These are phyloP conservation scores for Sclerotinia spermophila DNA, from an alignment of 2,329 filamentous ascomycete genomes.

Conservation along the genomic window DNA sequence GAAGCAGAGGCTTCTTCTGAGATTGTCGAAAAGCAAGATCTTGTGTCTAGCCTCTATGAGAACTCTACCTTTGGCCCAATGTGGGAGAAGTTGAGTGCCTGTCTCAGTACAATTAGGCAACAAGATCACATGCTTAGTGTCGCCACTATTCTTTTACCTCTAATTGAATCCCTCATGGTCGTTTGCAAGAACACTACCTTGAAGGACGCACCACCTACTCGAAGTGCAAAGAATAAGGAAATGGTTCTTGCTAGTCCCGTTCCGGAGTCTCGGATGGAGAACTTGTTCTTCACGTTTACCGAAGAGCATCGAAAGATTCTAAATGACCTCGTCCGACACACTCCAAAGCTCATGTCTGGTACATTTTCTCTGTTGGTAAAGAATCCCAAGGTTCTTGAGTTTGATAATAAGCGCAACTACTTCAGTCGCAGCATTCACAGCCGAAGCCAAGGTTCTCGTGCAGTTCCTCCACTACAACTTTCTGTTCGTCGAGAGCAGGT, in stretches of 20 bases:
- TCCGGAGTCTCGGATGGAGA: slow-evolving; percentile 79
- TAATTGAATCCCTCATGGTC: slow-evolving; percentile 97
- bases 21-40: slow-evolving; percentile 69
- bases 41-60: slow-evolving; percentile 84
- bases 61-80: slow-evolving; percentile 84
- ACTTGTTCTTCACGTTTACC: slow-evolving; percentile 93
- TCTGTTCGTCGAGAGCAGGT: slow-evolving; percentile 90
- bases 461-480: slow-evolving; percentile 72
- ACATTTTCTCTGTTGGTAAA: slow-evolving; percentile 95
- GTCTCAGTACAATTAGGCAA: slow-evolving; percentile 80
- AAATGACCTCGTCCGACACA: slow-evolving; percentile 95
- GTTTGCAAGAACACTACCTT: slow-evolving; percentile 94
- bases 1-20: slow-evolving; percentile 45
- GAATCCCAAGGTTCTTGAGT: slow-evolving; percentile 97
- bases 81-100: slow-evolving; percentile 89
- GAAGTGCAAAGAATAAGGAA: slow-evolving; percentile 54
- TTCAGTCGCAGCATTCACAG: slow-evolving; percentile 91
- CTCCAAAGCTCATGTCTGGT: slow-evolving; percentile 97
- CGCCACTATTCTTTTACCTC: slow-evolving; percentile 86
- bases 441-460: slow-evolving; percentile 64
- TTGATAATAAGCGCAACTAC: slow-evolving; percentile 99
- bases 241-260: slow-evolving; percentile 70
- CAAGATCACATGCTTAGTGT: slow-evolving; percentile 96
- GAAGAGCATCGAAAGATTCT: slow-evolving; percentile 97
- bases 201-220: slow-evolving; percentile 37